Conservation (phyloP, 1,284 basidiomycete genomes). For the Paramarasmius palmivorus region DNA sequence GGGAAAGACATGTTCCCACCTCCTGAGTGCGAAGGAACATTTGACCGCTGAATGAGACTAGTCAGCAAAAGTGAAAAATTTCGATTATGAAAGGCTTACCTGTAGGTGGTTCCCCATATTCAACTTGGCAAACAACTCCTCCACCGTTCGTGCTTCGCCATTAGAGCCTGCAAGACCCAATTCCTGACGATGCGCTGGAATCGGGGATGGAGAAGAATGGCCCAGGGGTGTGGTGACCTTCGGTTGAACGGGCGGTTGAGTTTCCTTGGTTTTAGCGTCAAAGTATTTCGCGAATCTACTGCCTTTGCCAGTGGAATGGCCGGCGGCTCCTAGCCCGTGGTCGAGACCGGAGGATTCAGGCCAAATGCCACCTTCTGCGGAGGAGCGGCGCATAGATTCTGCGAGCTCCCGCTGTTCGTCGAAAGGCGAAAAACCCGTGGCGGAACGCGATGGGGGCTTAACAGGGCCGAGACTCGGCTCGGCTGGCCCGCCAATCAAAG, state of each 20-base stretch:
- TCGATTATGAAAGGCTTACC: constrained; percentile 33
- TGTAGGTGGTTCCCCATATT: constrained; percentile 67
- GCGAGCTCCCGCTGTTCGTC: constrained; percentile 45
- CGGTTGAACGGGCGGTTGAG: constrained; percentile 26
- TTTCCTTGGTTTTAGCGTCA: constrained; percentile 65
- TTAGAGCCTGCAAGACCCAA: constrained; percentile 37
- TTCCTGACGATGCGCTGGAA: constrained; percentile 49
- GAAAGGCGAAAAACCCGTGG: constrained; percentile 57
- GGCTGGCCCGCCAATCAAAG: neutral
- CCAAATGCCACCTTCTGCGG: constrained; percentile 14
- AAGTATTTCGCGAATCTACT: constrained; percentile 85
- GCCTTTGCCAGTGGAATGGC: constrained; percentile 57
- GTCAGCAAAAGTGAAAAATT: constrained; percentile 1
- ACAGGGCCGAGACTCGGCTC: constrained; percentile 18
- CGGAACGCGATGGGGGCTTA: constrained; percentile 30
- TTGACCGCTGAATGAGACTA: constrained; percentile 23
- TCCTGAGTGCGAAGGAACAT: constrained; percentile 23
- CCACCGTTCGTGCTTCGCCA: constrained; percentile 60
- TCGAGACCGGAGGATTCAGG: constrained; percentile 17
- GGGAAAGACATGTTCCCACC: constrained; percentile 26
- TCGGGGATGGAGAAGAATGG: constrained; percentile 44
- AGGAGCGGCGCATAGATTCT: constrained; percentile 37
- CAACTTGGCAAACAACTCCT: constrained; percentile 76
- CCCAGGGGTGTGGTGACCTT: constrained; percentile 41
- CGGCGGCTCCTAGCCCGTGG: constrained; percentile 32